Evolutionary conservation across 2,329 filamentous ascomycete species (phyloP), one percentile per base, ranked within the genome.

Genomic region (Epichloe sibirici): DNA sequence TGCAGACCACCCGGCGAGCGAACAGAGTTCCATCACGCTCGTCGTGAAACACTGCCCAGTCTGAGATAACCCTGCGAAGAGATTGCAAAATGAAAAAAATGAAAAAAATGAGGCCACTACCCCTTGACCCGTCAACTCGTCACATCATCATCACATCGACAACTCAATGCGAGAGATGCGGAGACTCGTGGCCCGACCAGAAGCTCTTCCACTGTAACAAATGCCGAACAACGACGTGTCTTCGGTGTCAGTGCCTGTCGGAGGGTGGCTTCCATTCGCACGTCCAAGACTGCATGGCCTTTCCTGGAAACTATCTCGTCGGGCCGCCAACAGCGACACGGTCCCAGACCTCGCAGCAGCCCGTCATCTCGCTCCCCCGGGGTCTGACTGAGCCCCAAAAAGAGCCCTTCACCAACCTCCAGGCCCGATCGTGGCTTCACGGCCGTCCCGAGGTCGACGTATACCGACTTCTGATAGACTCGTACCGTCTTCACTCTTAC

Each of bases 391-490:
- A 55, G 7, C 52, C 55, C 38, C 57, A 66, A 31, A 15, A 55
- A 1, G 59, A 61, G 4, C 67, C 70, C 3, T 72, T 71, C 54
- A 59, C 61, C 4, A 58, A 57, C 28, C 65, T 73, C 5, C 28
- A 61, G 3, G 56, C 57, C 4, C 59, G 59, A 45, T 67, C 59
- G 5, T 74, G 63, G 62, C 65, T 74, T 7, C 65, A 71, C 51
- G 58, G 58, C 51, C 68, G 68, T 3, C 62, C 69, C 1, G 58
- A 68, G 52, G 53, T 61, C 5, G 69, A 74, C 48, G 65, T 71
- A n/a, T 74, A 68, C 62, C 58, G 62, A 38, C 59, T 71, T 1
- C 62, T 75, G 6, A 66, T 75, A 48, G 72, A 76, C 56, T 55
- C 63, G 3, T 74, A 72, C 57, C 69, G 71, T 23, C 57, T 75